Evolutionary conservation across 768 basidiomycete species (phyloP).

Genomic region (Holtermanniella nyarrowii): DNA sequence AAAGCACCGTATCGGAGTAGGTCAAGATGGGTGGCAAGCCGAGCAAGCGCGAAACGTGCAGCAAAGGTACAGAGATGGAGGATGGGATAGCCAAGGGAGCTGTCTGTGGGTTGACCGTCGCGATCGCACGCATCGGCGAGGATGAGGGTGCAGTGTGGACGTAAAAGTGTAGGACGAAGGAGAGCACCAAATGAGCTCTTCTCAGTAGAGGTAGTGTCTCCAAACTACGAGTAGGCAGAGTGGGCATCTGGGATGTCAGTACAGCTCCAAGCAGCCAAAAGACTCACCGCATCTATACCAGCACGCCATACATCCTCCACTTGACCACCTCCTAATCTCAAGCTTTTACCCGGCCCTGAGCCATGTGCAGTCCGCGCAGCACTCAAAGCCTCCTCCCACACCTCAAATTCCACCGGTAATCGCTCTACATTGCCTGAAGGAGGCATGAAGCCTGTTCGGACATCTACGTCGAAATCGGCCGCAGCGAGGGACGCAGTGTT

Average conservation of each 20-base stretch:
- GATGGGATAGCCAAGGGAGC: conserved; percentile 56
- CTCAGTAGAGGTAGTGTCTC: conserved; percentile 56
- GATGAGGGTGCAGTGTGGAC: conserved; percentile 48
- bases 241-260: conserved; percentile 51
- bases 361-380: conserved; percentile 49
- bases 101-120: conserved; percentile 23
- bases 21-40: conserved; percentile 79
- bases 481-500: conserved; percentile 62
- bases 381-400: conserved; percentile 54
- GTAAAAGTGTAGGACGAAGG: conserved; percentile 84
- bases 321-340: conserved; percentile 21
- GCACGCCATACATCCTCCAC: conserved; percentile 60
- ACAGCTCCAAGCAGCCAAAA: not conserved
- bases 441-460: conserved; percentile 83
- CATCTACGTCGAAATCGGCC: conserved; percentile 87
- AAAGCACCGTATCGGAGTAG: conserved; percentile 83
- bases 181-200: conserved; percentile 77
- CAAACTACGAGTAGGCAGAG: conserved; percentile 53
- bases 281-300: conserved; percentile 54
- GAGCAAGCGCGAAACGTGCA: conserved; percentile 58
- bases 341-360: conserved; percentile 29
- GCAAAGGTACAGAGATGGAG: conserved; percentile 61
- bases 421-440: conserved; percentile 58
- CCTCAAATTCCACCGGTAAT: conserved; percentile 54
- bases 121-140: not conserved